Conservation (phyloP, 2,329 filamentous ascomycete species). For the Xylariaceae sp. region DNA sequence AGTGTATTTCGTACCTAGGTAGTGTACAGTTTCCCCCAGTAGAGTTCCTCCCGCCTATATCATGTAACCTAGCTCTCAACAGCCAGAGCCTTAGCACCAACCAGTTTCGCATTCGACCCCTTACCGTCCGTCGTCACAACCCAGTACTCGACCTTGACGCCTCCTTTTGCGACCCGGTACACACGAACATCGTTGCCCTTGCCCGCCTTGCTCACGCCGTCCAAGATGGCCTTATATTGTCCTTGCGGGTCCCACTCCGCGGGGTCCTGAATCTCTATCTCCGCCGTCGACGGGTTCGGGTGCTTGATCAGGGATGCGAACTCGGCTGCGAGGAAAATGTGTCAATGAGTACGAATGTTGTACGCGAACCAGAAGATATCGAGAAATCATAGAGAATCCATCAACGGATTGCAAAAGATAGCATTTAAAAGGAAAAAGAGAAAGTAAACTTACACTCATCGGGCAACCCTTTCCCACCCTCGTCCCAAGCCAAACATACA, state of each 20-base stretch:
- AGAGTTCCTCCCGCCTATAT: background rate
- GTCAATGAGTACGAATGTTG: background rate
- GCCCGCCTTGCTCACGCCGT: slow-evolving; percentile 64
- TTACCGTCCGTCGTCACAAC: slow-evolving; percentile 63
- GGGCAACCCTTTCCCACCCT: slow-evolving; percentile 51
- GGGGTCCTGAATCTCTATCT: slow-evolving; percentile 64
- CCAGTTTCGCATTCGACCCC: slow-evolving; percentile 53
- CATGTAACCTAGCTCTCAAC: slow-evolving; percentile 62
- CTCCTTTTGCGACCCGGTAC: slow-evolving; percentile 65
- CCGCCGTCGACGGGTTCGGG: slow-evolving; percentile 48
- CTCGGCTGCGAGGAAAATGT: slow-evolving; percentile 49
- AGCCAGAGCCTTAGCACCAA: slow-evolving; percentile 75
- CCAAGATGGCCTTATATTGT: slow-evolving; percentile 66
- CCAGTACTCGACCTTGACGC: slow-evolving; percentile 74
- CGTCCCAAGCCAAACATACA: slow-evolving; percentile 64
- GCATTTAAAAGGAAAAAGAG: background rate
- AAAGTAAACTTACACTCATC: slow-evolving; percentile 54
- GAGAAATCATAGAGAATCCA: background rate
- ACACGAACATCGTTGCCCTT: slow-evolving; percentile 69
- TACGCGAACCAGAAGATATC: background rate
- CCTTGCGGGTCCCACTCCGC: slow-evolving; percentile 71
- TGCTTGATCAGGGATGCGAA: slow-evolving; percentile 67
- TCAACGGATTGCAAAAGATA: slow-evolving; percentile 2
- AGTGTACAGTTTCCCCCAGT: background rate
- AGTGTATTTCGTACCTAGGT: background rate